phyloP scores from a whole-genome alignment of 2,329 filamentous ascomycete species.

The Tolypocladium ovalisporum region DNA sequence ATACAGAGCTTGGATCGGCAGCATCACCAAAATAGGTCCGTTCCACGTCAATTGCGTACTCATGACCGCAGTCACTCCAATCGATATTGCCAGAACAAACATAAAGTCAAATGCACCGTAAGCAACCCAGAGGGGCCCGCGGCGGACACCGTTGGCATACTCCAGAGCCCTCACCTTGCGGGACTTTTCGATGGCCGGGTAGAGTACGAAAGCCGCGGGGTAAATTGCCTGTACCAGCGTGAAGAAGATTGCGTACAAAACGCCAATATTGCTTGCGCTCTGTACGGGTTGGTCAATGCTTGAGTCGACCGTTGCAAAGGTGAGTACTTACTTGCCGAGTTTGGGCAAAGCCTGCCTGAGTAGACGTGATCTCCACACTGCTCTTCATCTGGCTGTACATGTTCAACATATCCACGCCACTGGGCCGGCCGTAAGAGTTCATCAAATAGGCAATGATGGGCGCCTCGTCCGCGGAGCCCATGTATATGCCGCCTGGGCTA shows the following conservation, averaged over 20 bases:
- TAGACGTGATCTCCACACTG: too few species aligned
- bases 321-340: too few species aligned
- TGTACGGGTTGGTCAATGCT: too few species aligned
- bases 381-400: too few species aligned
- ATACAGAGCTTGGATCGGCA: slow-evolving; percentile 66
- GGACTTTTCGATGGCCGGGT: slow-evolving; percentile 68
- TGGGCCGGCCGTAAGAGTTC: too few species aligned
- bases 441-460: too few species aligned
- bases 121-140: slow-evolving; percentile 67
- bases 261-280: slow-evolving; percentile 12
- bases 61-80: slow-evolving; percentile 32
- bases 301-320: too few species aligned
- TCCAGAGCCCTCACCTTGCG: slow-evolving; percentile 68
- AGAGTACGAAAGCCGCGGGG: slow-evolving; percentile 59
- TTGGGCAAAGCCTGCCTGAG: too few species aligned
- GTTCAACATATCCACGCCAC: too few species aligned
- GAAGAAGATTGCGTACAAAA: slow-evolving; percentile 26
- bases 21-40: slow-evolving; percentile 66
- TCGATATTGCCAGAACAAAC: slow-evolving; percentile 53
- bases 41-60: slow-evolving; percentile 41
- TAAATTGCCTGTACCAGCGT: slow-evolving; percentile 63
- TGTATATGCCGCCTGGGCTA: too few species aligned
- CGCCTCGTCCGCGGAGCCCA: too few species aligned
- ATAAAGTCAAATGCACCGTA: slow-evolving; percentile 68
- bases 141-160: slow-evolving; percentile 77